Percentiles rank a stretch among this genome's conserved stretches.
Conservation (phyloP, 2,329 filamentous ascomycete species). For the Aureobasidium leucospermi region DNA sequence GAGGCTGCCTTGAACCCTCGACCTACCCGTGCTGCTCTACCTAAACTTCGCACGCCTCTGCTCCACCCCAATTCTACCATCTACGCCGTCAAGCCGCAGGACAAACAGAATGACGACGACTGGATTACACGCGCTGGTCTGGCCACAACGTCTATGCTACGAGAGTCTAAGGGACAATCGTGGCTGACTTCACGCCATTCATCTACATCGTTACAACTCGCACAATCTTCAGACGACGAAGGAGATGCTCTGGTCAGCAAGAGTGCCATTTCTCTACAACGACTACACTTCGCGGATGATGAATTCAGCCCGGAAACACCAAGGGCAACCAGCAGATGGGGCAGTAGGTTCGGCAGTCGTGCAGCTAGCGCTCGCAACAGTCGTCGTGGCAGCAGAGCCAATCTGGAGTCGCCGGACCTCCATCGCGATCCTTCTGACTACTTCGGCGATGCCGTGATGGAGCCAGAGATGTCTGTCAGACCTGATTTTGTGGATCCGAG, state of each 20-base stretch:
- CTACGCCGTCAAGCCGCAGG: background rate
- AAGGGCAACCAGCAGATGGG: slow-evolving; percentile 14
- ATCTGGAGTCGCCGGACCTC: background rate
- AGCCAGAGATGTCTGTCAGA: background rate
- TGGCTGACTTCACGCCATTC: slow-evolving; percentile 52
- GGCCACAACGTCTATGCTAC: slow-evolving; percentile 48
- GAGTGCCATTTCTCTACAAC: background rate
- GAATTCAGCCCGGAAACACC: slow-evolving; percentile 19
- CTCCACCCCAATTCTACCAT: background rate
- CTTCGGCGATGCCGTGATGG: background rate
- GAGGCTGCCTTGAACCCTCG: slow-evolving; percentile 32
- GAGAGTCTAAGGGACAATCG: slow-evolving; percentile 56
- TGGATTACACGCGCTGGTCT: slow-evolving; percentile 55
- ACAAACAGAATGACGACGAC: slow-evolving; percentile 36
- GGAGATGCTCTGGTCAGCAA: background rate
- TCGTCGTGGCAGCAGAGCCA: slow-evolving; percentile 9
- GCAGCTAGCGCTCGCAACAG: slow-evolving; percentile 12
- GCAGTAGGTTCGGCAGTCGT: slow-evolving; percentile 17
- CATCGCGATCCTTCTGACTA: background rate
- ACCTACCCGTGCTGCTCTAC: background rate
- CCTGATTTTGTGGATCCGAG: slow-evolving; percentile 29
- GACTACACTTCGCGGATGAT: slow-evolving; percentile 26
- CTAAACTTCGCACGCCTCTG: background rate
- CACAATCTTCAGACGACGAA: slow-evolving; percentile 10
- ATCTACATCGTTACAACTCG: slow-evolving; percentile 44